Conservation (phyloP, 129 eudicot genomes). For the Lactuca sativa region DNA sequence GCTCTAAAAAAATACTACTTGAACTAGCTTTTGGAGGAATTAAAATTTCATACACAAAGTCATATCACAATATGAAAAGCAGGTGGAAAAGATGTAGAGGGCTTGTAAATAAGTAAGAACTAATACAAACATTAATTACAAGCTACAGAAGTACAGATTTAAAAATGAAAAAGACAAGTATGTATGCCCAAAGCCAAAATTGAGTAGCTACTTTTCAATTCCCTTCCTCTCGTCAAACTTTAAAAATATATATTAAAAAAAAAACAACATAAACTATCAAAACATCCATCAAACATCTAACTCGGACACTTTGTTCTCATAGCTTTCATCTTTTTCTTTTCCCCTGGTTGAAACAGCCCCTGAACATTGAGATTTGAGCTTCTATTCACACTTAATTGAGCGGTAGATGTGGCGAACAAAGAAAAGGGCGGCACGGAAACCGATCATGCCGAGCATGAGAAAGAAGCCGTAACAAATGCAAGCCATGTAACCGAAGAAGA, state of each 20-base stretch:
- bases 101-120: constrained; percentile 16
- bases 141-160: constrained; percentile 24
- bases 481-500: constrained; percentile 81
- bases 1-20: too few relatives aligned
- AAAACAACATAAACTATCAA: constrained; percentile 20
- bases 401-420: constrained; percentile 74
- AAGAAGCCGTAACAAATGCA: constrained; percentile 76
- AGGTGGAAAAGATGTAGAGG: too few relatives aligned
- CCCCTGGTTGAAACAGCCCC: constrained; percentile 9
- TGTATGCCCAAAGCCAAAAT: constrained; percentile 13
- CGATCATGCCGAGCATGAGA: constrained; percentile 66
- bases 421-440: constrained; percentile 65
- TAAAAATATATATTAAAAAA: background rate
- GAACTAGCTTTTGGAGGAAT: too few relatives aligned
- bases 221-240: background rate
- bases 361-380: constrained; percentile 20
- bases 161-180: constrained; percentile 6
- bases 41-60: too few relatives aligned
- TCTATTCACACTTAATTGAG: constrained; percentile 73
- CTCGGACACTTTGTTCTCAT: constrained; percentile 1
- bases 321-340: constrained; percentile 14
- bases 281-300: constrained; percentile 20
- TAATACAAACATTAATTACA: constrained; percentile 28
- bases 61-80: too few relatives aligned
- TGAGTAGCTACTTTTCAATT: constrained; percentile 9